phyloP scores from a whole-genome alignment of 2,329 filamentous ascomycete species.

The Aureobasidium sp. region DNA sequence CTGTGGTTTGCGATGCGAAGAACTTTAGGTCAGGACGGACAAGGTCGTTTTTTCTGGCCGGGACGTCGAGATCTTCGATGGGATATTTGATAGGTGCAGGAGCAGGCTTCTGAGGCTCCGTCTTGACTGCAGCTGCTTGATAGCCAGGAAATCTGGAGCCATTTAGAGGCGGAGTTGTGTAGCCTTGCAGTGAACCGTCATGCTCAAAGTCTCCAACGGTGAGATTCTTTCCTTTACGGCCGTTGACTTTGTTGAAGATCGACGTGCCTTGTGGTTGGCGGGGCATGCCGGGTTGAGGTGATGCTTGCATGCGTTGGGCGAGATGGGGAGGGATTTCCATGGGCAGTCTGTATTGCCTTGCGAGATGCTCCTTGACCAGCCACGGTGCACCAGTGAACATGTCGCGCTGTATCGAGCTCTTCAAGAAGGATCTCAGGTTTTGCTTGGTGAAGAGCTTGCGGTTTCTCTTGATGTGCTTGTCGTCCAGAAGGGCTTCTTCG shows the following conservation, averaged over 20 bases:
- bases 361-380: conserved; percentile 82
- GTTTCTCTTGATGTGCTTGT: conserved; percentile 75
- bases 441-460: conserved; percentile 91
- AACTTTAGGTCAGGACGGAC: conserved; percentile 71
- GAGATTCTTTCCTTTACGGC: conserved; percentile 13
- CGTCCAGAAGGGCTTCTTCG: conserved; percentile 70
- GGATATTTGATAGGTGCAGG: conserved; percentile 84
- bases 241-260: conserved; percentile 14
- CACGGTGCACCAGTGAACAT: conserved; percentile 95
- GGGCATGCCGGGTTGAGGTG: conserved; percentile 35
- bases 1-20: conserved; percentile 40
- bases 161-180: conserved; percentile 1
- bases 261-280: conserved; percentile 5
- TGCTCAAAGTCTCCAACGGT: conserved; percentile 9
- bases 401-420: conserved; percentile 85
- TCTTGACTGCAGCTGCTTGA: neutral
- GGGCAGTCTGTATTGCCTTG: conserved; percentile 74
- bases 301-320: conserved; percentile 68
- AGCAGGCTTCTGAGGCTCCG: conserved; percentile 36
- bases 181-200: conserved; percentile 1
- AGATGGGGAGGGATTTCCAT: conserved; percentile 78
- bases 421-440: conserved; percentile 86
- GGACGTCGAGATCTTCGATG: conserved; percentile 83
- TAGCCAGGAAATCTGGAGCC: conserved; percentile 8
- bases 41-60: conserved; percentile 52